Percentiles rank a stretch among this genome's conserved stretches.
Evolutionary conservation across 257 asterid species (phyloP).

Genomic region (Apocynum venetum): DNA sequence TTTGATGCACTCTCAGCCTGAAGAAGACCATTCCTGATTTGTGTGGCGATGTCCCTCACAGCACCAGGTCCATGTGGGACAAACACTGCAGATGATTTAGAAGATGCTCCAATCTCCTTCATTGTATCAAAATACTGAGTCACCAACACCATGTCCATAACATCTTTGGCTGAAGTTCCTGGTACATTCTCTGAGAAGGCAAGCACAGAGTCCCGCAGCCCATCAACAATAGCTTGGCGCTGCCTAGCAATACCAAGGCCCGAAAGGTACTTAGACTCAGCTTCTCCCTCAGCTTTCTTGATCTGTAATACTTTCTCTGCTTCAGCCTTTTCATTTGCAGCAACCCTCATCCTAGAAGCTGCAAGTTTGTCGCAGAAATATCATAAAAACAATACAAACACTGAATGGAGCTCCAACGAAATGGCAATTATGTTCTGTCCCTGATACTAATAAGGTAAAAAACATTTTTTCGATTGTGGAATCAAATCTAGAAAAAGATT

Average conservation of each 20-base stretch:
- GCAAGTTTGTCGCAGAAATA: constrained; percentile 11
- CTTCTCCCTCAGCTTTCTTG: constrained; percentile 46
- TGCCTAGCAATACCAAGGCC: constrained; percentile 45
- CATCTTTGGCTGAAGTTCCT: constrained; percentile 38
- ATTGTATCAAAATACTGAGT: constrained; percentile 42
- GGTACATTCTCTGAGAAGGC: constrained; percentile 40
- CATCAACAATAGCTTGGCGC: constrained; percentile 45
- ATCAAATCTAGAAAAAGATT: neutral
- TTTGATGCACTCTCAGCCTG: constrained; percentile 22
- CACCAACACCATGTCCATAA: constrained; percentile 44
- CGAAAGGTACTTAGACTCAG: constrained; percentile 36
- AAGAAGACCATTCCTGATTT: constrained; percentile 38
- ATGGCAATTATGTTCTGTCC: neutral
- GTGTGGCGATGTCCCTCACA: constrained; percentile 38
- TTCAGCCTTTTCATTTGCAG: constrained; percentile 47
- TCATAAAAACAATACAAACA: neutral
- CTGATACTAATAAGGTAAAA: too few species aligned
- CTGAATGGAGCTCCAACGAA: neutral
- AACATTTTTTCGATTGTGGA: neutral
- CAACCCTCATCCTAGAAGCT: constrained; percentile 45
- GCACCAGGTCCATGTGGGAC: constrained; percentile 45
- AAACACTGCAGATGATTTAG: constrained; percentile 36
- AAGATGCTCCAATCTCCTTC: constrained; percentile 39
- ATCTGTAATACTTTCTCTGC: constrained; percentile 42
- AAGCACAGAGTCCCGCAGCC: constrained; percentile 37